Evolutionary conservation across 1,284 basidiomycete genomes (phyloP).

Genomic region (Fistulina hepatica): DNA sequence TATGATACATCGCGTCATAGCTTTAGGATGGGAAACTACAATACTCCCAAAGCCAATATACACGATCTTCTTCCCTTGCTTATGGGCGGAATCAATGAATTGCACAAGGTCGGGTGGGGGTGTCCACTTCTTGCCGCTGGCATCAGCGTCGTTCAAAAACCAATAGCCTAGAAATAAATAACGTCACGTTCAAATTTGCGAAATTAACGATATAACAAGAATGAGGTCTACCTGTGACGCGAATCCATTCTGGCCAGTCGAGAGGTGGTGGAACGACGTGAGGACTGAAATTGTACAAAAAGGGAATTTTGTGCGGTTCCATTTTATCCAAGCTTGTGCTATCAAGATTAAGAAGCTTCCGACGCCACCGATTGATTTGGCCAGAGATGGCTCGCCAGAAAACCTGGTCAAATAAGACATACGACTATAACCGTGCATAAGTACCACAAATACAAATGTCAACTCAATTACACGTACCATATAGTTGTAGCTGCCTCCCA

Average conservation of each 20-base stretch:
- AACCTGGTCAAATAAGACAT: conserved; percentile 94
- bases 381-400: conserved; percentile 93
- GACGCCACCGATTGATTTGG: conserved; percentile 92
- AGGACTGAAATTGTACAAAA: conserved; percentile 95
- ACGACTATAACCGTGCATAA: conserved; percentile 48
- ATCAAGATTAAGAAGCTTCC: conserved; percentile 64
- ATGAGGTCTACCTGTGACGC: conserved; percentile 63
- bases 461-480: too few species aligned
- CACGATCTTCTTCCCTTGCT: conserved; percentile 77
- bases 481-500: conserved; percentile 96
- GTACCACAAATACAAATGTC: conserved; percentile 4
- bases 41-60: conserved; percentile 99
- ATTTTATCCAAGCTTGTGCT: conserved; percentile 86
- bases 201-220: not conserved
- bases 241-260: conserved; percentile 99
- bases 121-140: conserved; percentile 77
- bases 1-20: conserved; percentile 84
- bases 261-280: conserved; percentile 80
- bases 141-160: conserved; percentile 89
- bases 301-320: conserved; percentile 94
- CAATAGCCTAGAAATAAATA: conserved; percentile 62
- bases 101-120: conserved; percentile 70
- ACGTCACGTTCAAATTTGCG: too few species aligned
- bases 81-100: conserved; percentile 75
- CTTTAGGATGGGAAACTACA: conserved; percentile 88